These are phyloP conservation scores for Cyclotella kingstonii DNA, from an alignment of 108 stramenopile species.

Conservation along the genomic window DNA sequence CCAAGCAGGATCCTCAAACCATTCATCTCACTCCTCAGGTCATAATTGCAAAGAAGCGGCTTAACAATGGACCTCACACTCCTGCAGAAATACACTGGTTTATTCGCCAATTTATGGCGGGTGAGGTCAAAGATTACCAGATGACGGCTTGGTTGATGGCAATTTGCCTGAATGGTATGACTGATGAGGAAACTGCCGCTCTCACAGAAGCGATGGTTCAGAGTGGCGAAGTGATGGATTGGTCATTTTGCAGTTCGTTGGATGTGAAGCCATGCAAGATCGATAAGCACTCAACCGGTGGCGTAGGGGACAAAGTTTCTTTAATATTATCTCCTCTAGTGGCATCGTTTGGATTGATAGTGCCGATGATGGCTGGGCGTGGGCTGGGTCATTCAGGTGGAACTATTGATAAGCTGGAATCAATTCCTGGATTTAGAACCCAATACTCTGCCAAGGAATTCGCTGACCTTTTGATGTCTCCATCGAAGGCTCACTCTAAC, in stretches of 20 bases:
- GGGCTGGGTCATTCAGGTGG: constrained; percentile 87
- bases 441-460: constrained; percentile 49
- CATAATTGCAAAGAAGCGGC: constrained; percentile 38
- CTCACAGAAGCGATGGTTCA: constrained; percentile 70
- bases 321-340: constrained; percentile 78
- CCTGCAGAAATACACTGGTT: constrained; percentile 55
- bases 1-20: neutral
- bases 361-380: constrained; percentile 87
- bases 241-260: constrained; percentile 21
- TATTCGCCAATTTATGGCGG: constrained; percentile 42
- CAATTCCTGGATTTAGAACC: constrained; percentile 66
- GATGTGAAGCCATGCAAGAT: constrained; percentile 32
- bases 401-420: constrained; percentile 85
- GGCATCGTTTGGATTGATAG: constrained; percentile 55
- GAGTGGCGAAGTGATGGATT: constrained; percentile 60
- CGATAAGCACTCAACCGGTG: constrained; percentile 84
- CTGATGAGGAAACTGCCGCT: constrained; percentile 63
- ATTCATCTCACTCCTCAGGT: constrained; percentile 13
- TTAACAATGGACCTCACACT: constrained; percentile 48
- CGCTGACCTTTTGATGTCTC: constrained; percentile 39
- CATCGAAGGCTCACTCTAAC: neutral
- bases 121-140: constrained; percentile 79
- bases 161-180: constrained; percentile 73
- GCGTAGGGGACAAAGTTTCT: constrained; percentile 83
- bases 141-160: constrained; percentile 91